Percentiles rank a stretch among this genome's conserved stretches.
Evolutionary conservation across 2,329 filamentous ascomycete genomes (phyloP).

Genomic region (Daldinia sp.): DNA sequence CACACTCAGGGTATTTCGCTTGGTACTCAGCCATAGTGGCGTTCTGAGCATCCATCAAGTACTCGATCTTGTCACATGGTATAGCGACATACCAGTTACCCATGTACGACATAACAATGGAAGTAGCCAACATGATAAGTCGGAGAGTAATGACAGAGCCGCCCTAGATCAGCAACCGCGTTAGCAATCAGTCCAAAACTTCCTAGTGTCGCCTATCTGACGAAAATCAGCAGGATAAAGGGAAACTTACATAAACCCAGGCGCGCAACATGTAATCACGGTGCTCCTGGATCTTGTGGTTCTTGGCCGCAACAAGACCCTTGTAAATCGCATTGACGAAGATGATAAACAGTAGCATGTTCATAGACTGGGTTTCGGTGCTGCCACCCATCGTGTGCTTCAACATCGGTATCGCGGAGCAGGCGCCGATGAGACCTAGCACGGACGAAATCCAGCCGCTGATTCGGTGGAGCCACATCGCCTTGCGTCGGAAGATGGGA

Average conservation of each 20-base stretch:
- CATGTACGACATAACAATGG: constrained; percentile 28
- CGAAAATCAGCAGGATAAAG: not conserved
- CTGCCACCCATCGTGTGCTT: constrained; percentile 62
- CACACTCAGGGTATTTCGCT: constrained; percentile 56
- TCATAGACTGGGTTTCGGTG: constrained; percentile 56
- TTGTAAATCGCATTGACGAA: constrained; percentile 55
- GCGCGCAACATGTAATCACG: constrained; percentile 70
- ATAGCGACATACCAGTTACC: constrained; percentile 42
- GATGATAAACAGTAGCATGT: constrained; percentile 55
- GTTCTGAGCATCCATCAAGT: constrained; percentile 46
- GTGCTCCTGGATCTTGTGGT: constrained; percentile 69
- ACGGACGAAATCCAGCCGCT: constrained; percentile 65
- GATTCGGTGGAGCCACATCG: constrained; percentile 64
- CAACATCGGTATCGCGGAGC: constrained; percentile 62
- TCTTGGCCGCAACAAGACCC: constrained; percentile 65
- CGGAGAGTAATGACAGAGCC: constrained; percentile 61
- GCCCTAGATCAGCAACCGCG: constrained; percentile 45
- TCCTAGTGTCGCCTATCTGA: not conserved
- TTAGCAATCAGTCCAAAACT: constrained; percentile 2
- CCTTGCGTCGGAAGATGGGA: constrained; percentile 56
- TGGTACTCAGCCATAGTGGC: constrained; percentile 51
- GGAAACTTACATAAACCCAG: constrained; percentile 55
- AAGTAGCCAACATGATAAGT: constrained; percentile 54
- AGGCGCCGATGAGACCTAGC: constrained; percentile 55
- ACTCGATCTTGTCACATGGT: constrained; percentile 60